Percentiles rank a stretch among this genome's conserved stretches.
Conservation (phyloP, 177 flowering plant genomes). For the Vitis hybrid region DNA sequence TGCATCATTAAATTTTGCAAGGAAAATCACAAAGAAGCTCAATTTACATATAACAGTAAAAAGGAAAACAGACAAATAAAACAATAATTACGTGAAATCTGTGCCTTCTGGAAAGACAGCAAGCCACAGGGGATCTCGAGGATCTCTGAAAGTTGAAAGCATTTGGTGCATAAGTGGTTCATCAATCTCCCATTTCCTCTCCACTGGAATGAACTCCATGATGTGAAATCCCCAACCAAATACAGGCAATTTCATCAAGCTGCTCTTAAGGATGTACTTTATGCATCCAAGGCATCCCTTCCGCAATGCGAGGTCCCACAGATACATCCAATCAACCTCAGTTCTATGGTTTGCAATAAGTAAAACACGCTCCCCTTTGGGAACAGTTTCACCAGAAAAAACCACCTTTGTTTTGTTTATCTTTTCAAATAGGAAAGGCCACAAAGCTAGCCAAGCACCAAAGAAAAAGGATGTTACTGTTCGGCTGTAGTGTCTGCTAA, state of each 20-base stretch:
- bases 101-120: slow-evolving; percentile 98
- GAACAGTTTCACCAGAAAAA: slow-evolving; percentile 79
- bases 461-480: slow-evolving; percentile 61
- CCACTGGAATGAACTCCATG: slow-evolving; percentile 86
- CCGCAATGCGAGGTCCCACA: slow-evolving; percentile 91
- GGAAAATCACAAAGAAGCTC: not conserved
- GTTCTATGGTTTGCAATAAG: slow-evolving; percentile 91
- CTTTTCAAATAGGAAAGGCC: slow-evolving; percentile 96
- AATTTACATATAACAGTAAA: not conserved
- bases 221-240: slow-evolving; percentile 95
- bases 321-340: slow-evolving; percentile 99
- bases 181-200: slow-evolving; percentile 91
- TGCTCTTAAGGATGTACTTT: slow-evolving; percentile 89
- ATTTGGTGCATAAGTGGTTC: slow-evolving; percentile 54
- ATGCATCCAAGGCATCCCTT: slow-evolving; percentile 75
- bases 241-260: slow-evolving; percentile 87
- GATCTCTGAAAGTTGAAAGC: slow-evolving; percentile 70
- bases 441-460: slow-evolving; percentile 80
- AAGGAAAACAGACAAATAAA: not conserved
- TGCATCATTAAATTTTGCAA: not conserved
- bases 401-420: slow-evolving; percentile 82
- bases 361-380: slow-evolving; percentile 66
- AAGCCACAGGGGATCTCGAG: slow-evolving; percentile 82
- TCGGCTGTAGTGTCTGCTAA: slow-evolving; percentile 80
- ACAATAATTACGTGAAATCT: slow-evolving; percentile 74